Evolutionary conservation across 139 green algal species (phyloP).

Genomic region (Coccomyxa sp.): DNA sequence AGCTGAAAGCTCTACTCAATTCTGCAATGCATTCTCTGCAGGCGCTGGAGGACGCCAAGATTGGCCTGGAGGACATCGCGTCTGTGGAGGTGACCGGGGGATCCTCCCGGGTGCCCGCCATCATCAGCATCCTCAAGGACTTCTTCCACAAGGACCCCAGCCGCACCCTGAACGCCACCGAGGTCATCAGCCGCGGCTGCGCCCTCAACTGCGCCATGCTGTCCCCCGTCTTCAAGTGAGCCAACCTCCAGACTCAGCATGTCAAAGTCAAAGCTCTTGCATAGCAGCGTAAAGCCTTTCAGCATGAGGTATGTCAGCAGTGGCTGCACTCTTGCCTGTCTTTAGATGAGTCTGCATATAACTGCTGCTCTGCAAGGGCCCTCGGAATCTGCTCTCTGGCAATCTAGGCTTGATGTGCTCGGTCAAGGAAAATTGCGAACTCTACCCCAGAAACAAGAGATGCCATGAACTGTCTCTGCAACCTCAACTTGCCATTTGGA

Average conservation of each 20-base stretch:
- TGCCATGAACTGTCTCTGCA: not conserved
- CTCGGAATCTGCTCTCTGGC: too few relatives aligned
- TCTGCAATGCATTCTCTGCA: too few relatives aligned
- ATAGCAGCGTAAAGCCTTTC: too few relatives aligned
- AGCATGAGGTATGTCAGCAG: too few relatives aligned
- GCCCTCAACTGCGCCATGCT: slow-evolving; percentile 99
- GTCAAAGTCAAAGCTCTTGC: too few relatives aligned
- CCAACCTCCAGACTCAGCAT: too few relatives aligned
- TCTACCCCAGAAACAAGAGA: too few relatives aligned
- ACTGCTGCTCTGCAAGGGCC: not conserved
- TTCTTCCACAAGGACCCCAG: slow-evolving; percentile 66
- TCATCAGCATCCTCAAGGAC: slow-evolving; percentile 46
- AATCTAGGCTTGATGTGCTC: too few relatives aligned
- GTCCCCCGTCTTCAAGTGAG: slow-evolving; percentile 82
- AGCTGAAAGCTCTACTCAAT: too few relatives aligned
- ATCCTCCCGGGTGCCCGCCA: slow-evolving; percentile 77
- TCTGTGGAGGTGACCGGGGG: slow-evolving; percentile 90
- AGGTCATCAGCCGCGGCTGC: slow-evolving; percentile 86
- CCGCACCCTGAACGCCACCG: slow-evolving; percentile 94
- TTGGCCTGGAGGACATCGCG: slow-evolving; percentile 66
- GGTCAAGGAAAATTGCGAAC: too few relatives aligned
- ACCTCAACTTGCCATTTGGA: not conserved
- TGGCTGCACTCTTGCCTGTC: too few relatives aligned
- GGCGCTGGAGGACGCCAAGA: slow-evolving; percentile 59
- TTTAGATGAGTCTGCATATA: too few relatives aligned